phyloP scores from a whole-genome alignment of 495 filamentous ascomycete genomes.

The Usnea hakonensis region DNA sequence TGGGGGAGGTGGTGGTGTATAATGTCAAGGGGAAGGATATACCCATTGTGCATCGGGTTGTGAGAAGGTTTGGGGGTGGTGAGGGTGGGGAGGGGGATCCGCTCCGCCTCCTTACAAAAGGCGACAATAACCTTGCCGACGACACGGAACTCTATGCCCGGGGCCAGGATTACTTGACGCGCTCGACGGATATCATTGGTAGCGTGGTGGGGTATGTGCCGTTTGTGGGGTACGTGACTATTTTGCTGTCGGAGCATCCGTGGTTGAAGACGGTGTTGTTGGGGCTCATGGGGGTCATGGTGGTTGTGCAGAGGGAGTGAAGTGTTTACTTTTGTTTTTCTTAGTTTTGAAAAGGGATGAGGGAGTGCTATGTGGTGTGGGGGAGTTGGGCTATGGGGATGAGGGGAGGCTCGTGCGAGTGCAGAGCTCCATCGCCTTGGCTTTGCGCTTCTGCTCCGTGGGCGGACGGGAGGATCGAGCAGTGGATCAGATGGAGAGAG shows the following conservation, averaged over 20 bases:
- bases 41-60: conserved; percentile 85
- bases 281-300: conserved; percentile 90
- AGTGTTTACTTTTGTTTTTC: no score
- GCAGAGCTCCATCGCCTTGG: background rate
- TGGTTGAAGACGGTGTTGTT: conserved; percentile 95
- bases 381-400: no score
- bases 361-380: no score
- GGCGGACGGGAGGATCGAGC: background rate
- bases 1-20: conserved; percentile 92
- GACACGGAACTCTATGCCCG: conserved; percentile 88
- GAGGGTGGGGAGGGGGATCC: conserved; percentile 43
- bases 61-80: conserved; percentile 64
- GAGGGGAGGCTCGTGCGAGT: background rate
- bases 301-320: conserved; percentile 84
- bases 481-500: background rate
- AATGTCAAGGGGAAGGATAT: conserved; percentile 88
- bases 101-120: conserved; percentile 81
- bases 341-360: no score
- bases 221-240: conserved; percentile 95
- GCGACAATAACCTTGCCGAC: conserved; percentile 91
- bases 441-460: background rate
- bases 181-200: conserved; percentile 84
- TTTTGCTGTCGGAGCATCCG: conserved; percentile 90
- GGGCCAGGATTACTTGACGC: conserved; percentile 75
- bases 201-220: conserved; percentile 92